Percentiles rank a stretch among this genome's conserved stretches.
These are phyloP conservation scores for Capronia epimyces DNA, from an alignment of 2,329 filamentous ascomycete species.

Conservation along the genomic window DNA sequence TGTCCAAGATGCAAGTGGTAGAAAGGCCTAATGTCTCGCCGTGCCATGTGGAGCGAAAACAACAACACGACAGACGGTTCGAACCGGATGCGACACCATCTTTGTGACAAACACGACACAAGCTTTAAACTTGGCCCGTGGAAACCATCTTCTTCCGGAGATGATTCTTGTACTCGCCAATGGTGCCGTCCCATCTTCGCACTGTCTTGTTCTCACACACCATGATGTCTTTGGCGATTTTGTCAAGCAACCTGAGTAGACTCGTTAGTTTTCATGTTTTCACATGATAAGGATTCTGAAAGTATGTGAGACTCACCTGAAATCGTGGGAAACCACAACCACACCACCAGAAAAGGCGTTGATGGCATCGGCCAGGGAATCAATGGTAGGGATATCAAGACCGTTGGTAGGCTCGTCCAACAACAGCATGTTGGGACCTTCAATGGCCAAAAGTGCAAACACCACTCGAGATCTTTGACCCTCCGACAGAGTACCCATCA, in stretches of 20 bases:
- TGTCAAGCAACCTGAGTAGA: constrained; percentile 75
- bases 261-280: constrained; percentile 14
- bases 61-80: not conserved
- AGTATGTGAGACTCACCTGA: constrained; percentile 61
- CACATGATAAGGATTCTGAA: not conserved
- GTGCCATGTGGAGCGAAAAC: not conserved
- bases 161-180: constrained; percentile 96
- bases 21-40: not conserved
- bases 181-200: constrained; percentile 77
- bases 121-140: constrained; percentile 69
- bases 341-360: constrained; percentile 95
- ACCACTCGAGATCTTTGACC: constrained; percentile 98
- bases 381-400: constrained; percentile 97
- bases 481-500: constrained; percentile 97
- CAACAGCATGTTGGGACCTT: constrained; percentile 93
- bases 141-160: constrained; percentile 98
- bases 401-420: constrained; percentile 99
- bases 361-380: constrained; percentile 94
- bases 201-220: constrained; percentile 98
- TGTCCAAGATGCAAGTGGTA: not conserved
- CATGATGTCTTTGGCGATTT: constrained; percentile 99
- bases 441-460: constrained; percentile 91
- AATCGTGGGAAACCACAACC: constrained; percentile 97
- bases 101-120: not conserved
- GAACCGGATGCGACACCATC: not conserved